Conservation (phyloP, 345 rosid species). For the Salix suchowensis region DNA sequence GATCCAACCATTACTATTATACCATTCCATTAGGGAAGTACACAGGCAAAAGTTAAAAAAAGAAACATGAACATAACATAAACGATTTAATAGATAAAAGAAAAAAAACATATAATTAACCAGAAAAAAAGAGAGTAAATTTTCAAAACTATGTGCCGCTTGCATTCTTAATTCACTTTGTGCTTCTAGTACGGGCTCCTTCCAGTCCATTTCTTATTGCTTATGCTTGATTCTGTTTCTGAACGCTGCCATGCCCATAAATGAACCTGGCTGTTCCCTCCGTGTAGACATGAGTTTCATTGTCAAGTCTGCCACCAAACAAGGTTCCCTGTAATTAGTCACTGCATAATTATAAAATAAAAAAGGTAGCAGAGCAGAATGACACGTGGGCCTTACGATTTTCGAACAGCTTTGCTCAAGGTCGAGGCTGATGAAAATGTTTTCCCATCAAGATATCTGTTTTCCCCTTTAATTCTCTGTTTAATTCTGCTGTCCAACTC, state of each 20-base stretch:
- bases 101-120: background rate
- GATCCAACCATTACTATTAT: constrained; percentile 4
- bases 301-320: constrained; percentile 34
- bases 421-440: constrained; percentile 48
- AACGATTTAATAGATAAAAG: constrained; percentile 1
- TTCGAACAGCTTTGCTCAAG: constrained; percentile 50
- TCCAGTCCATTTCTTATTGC: background rate
- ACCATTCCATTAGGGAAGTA: constrained; percentile 4
- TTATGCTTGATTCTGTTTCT: constrained; percentile 26
- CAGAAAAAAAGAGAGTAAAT: background rate
- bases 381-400: constrained; percentile 33
- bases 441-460: constrained; percentile 49
- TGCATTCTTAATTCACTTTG: constrained; percentile 9
- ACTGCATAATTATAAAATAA: background rate
- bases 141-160: constrained; percentile 1
- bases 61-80: background rate
- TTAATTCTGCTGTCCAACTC: constrained; percentile 47
- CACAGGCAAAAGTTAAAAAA: constrained; percentile 1
- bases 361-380: too few relatives aligned
- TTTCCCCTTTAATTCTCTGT: constrained; percentile 47
- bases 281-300: constrained; percentile 58
- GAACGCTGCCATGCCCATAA: constrained; percentile 50
- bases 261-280: constrained; percentile 60
- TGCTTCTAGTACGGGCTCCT: constrained; percentile 6
- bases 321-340: background rate